Percentiles rank a stretch among this genome's conserved stretches.
These are phyloP conservation scores for Pyrenopolyporus hunteri DNA, from an alignment of 495 filamentous ascomycete genomes.

Conservation along the genomic window DNA sequence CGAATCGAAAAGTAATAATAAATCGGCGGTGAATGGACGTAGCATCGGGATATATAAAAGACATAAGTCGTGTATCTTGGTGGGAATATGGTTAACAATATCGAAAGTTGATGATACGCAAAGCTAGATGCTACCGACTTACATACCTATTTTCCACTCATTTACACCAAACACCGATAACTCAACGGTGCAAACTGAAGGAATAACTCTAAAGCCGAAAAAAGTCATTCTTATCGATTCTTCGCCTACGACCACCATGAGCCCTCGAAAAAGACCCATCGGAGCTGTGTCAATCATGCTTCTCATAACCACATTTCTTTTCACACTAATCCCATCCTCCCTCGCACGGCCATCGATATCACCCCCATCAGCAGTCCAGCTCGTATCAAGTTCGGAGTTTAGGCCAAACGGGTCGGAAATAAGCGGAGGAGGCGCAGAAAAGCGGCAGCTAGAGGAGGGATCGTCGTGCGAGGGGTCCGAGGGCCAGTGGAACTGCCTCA, in stretches of 20 bases:
- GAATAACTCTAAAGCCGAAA: too few species aligned
- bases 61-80: too few species aligned
- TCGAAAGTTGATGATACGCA: too few species aligned
- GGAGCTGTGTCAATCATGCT: not conserved
- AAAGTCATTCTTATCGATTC: not conserved
- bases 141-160: too few species aligned
- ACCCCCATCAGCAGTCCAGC: not conserved
- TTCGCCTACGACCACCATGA: not conserved
- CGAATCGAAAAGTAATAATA: slow-evolving; percentile 1
- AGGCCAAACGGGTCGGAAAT: not conserved
- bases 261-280: not conserved
- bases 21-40: slow-evolving; percentile 3
- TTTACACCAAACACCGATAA: too few species aligned
- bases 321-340: not conserved
- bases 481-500: slow-evolving; percentile 51
- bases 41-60: not conserved
- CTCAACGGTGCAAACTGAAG: too few species aligned
- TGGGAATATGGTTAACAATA: too few species aligned
- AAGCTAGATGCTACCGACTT: too few species aligned
- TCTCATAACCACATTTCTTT: not conserved
- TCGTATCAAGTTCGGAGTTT: not conserved
- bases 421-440: not conserved
- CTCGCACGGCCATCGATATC: not conserved
- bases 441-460: slow-evolving; percentile 23
- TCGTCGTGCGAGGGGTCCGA: slow-evolving; percentile 40